phyloP scores from a whole-genome alignment of 2,329 filamentous ascomycete species.

The Xylariaceae sp. region DNA sequence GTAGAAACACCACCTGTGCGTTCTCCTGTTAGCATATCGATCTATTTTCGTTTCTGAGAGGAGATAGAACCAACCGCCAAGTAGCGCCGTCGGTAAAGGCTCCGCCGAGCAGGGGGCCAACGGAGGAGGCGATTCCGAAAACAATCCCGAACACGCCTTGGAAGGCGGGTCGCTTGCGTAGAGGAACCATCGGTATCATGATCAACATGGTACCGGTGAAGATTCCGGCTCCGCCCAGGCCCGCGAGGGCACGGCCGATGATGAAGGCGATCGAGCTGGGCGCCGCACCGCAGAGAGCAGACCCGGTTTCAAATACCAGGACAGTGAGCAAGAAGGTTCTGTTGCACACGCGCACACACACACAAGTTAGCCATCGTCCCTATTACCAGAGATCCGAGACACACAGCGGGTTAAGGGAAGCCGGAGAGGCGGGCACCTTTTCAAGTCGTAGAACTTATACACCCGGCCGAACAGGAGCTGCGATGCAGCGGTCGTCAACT shows the following conservation, averaged over 20 bases:
- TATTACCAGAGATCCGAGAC: neutral
- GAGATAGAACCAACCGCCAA: slow-evolving; percentile 46
- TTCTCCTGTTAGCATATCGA: slow-evolving; percentile 17
- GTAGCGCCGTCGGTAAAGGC: slow-evolving; percentile 51
- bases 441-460: slow-evolving; percentile 57
- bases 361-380: slow-evolving; percentile 3
- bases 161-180: slow-evolving; percentile 62
- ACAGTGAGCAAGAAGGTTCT: slow-evolving; percentile 52
- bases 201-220: slow-evolving; percentile 60
- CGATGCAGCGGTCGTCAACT: slow-evolving; percentile 61
- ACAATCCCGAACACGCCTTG: slow-evolving; percentile 58
- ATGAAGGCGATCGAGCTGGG: slow-evolving; percentile 58
- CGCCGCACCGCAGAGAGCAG: slow-evolving; percentile 54
- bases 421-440: slow-evolving; percentile 45
- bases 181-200: slow-evolving; percentile 60
- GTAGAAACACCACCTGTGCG: slow-evolving; percentile 56
- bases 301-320: slow-evolving; percentile 58
- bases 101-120: slow-evolving; percentile 57
- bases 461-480: slow-evolving; percentile 58
- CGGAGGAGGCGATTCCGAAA: slow-evolving; percentile 57
- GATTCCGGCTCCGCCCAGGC: slow-evolving; percentile 59
- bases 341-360: slow-evolving; percentile 4
- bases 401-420: too few species aligned
- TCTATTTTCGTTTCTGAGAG: neutral
- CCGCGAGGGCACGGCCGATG: slow-evolving; percentile 58